A percentile compares a stretch with the other conserved stretches of the same genome.
Evolutionary conservation across 1,284 basidiomycete genomes (phyloP).

Genomic region (Pascua guehoae): DNA sequence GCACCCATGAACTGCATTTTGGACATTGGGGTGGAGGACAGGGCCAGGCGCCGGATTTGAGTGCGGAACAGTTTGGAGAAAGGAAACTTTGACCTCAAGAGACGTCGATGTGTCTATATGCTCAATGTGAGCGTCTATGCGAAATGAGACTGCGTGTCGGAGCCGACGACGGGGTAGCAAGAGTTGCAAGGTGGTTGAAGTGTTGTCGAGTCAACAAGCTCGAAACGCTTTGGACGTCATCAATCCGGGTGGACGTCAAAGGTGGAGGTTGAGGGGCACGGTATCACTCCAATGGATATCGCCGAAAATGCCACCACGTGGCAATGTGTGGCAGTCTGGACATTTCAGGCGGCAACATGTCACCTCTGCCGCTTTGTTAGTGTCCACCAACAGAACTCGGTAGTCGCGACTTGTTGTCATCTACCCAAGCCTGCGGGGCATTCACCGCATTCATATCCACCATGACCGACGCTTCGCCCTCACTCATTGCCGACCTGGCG

Average conservation of each 20-base stretch:
- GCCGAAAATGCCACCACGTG: background rate
- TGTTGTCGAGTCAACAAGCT: background rate
- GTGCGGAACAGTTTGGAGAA: background rate
- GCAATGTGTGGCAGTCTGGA: background rate
- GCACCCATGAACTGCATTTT: conserved; percentile 15
- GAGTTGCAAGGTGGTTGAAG: background rate
- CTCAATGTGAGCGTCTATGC: background rate
- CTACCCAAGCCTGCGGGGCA: background rate
- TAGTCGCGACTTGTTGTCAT: background rate
- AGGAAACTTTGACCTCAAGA: background rate
- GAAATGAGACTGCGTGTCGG: background rate
- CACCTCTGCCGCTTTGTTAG: background rate
- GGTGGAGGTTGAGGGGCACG: conserved; percentile 6
- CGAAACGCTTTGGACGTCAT: background rate
- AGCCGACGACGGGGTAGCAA: background rate
- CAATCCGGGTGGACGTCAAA: conserved; percentile 2
- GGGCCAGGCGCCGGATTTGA: background rate
- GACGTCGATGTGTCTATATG: background rate
- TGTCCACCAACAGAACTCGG: background rate
- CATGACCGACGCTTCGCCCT: conserved; percentile 28
- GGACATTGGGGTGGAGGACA: background rate
- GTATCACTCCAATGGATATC: background rate
- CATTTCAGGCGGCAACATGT: background rate
- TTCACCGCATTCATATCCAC: background rate
- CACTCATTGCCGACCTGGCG: conserved; percentile 37